Evolutionary conservation across 2,329 filamentous ascomycete species (phyloP).

Genomic region (Colletotrichum euphorbiae): DNA sequence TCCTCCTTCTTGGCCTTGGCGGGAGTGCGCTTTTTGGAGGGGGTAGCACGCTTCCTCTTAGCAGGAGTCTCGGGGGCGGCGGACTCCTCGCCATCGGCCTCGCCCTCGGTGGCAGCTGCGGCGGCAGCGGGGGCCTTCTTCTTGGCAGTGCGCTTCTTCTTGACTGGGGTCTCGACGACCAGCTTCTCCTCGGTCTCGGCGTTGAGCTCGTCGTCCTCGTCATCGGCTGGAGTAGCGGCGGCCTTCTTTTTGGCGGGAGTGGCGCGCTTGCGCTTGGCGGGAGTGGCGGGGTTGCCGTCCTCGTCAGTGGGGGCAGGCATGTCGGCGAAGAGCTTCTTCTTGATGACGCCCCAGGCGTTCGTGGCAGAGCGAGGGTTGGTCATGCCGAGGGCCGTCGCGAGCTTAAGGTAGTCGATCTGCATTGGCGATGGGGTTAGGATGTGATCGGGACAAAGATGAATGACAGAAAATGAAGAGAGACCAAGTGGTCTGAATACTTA

Average conservation of each 20-base stretch:
- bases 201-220: conserved; percentile 14
- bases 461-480: background rate
- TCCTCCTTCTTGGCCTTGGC: conserved; percentile 24
- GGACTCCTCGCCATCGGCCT: conserved; percentile 9
- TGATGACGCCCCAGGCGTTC: conserved; percentile 44
- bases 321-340: conserved; percentile 44
- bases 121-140: conserved; percentile 13
- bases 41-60: conserved; percentile 34
- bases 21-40: conserved; percentile 20
- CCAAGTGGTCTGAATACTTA: conserved; percentile 14
- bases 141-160: conserved; percentile 28
- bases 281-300: conserved; percentile 27
- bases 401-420: conserved; percentile 44
- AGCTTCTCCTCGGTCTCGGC: conserved; percentile 31
- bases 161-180: conserved; percentile 25
- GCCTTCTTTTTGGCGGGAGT: conserved; percentile 22
- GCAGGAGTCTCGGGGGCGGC: conserved; percentile 17
- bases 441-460: background rate
- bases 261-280: conserved; percentile 41
- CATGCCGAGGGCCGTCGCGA: conserved; percentile 43
- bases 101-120: background rate
- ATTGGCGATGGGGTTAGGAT: background rate
- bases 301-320: conserved; percentile 12
- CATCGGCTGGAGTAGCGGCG: background rate
- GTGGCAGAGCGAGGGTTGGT: conserved; percentile 42